phyloP scores from a whole-genome alignment of 257 asterid species.

The Datura wrightii region DNA sequence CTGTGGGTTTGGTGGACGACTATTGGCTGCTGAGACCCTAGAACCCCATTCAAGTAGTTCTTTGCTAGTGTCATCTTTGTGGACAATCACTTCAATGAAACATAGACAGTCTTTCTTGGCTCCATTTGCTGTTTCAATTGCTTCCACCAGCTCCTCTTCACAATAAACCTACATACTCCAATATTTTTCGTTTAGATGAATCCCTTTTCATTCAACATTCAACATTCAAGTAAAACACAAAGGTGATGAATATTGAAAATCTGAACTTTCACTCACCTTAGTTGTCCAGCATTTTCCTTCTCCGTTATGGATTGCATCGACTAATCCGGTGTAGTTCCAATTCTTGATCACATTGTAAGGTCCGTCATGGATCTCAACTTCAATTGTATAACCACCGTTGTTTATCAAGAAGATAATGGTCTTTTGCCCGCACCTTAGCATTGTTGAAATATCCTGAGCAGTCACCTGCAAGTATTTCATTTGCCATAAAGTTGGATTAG shows the following conservation, averaged over 20 bases:
- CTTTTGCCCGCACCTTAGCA: conserved; percentile 68
- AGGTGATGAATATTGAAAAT: background rate
- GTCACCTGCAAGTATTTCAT: conserved; percentile 53
- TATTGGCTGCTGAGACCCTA: conserved; percentile 77
- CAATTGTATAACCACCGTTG: conserved; percentile 83
- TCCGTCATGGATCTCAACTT: conserved; percentile 85
- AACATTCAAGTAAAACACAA: background rate
- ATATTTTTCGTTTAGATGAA: too few species aligned
- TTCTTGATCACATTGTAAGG: conserved; percentile 91
- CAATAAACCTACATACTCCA: conserved; percentile 45
- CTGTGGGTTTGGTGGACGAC: conserved; percentile 88
- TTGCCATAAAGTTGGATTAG: background rate
- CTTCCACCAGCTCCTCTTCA: conserved; percentile 74
- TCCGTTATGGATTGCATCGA: conserved; percentile 77
- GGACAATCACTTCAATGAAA: conserved; percentile 81
- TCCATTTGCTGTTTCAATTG: conserved; percentile 61
- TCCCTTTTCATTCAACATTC: background rate
- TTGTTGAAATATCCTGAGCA: conserved; percentile 77
- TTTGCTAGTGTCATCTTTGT: conserved; percentile 89
- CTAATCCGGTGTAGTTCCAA: conserved; percentile 80
- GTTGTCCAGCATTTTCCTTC: conserved; percentile 93
- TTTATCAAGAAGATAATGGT: conserved; percentile 78
- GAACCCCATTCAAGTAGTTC: conserved; percentile 93
- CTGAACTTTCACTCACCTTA: conserved; percentile 53
- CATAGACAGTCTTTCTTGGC: conserved; percentile 67